A percentile compares a stretch with the other conserved stretches of the same genome.
phyloP scores from a whole-genome alignment of 257 asterid species.

The Solanum chaucha region DNA sequence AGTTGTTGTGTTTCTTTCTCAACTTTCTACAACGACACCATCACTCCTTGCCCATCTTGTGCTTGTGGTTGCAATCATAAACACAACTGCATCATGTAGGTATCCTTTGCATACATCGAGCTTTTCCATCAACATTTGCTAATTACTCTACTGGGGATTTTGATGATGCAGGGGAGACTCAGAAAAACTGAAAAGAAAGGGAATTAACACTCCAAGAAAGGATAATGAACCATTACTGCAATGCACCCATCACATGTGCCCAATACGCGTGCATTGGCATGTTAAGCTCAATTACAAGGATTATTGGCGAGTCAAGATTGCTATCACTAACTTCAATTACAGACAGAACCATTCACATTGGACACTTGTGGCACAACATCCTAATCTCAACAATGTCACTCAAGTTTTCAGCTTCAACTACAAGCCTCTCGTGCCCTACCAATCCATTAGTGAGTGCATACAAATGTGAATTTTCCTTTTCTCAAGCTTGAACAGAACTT shows the following conservation, averaged over 20 bases:
- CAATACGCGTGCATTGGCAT: constrained; percentile 75
- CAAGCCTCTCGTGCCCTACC: constrained; percentile 67
- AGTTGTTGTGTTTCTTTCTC: constrained; percentile 75
- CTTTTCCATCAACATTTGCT: neutral
- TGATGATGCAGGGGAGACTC: constrained; percentile 35
- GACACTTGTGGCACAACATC: constrained; percentile 76
- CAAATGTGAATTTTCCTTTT: neutral
- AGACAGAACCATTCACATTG: constrained; percentile 63
- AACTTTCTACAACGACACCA: constrained; percentile 59
- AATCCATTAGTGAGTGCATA: constrained; percentile 46
- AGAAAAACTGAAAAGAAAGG: constrained; percentile 25
- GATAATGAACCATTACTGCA: constrained; percentile 49
- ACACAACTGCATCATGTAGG: constrained; percentile 53
- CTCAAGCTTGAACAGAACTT: neutral
- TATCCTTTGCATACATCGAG: neutral
- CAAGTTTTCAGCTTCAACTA: constrained; percentile 74
- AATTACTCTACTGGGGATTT: neutral
- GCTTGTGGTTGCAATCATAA: constrained; percentile 66
- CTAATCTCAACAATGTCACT: constrained; percentile 67
- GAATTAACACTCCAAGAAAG: constrained; percentile 60
- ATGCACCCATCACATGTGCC: constrained; percentile 76
- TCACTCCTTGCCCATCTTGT: constrained; percentile 63
- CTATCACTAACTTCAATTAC: constrained; percentile 63
- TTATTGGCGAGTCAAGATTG: constrained; percentile 62
- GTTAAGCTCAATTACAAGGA: constrained; percentile 59